Evolutionary conservation across 306 rosid genomes (phyloP).

Genomic region (Amphicarpaea edgeworthii): DNA sequence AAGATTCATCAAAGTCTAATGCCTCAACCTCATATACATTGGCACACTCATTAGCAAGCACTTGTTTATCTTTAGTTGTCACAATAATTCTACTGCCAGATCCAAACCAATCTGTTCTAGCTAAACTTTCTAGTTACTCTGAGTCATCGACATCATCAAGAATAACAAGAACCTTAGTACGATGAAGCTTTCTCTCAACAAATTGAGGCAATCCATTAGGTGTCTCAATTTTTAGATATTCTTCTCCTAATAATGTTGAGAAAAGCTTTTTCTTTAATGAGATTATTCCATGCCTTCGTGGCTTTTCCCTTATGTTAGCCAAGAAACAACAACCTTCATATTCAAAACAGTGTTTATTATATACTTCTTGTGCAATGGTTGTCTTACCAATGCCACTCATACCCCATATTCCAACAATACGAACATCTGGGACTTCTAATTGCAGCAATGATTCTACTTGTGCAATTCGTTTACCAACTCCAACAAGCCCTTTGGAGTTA

Average conservation of each 20-base stretch:
- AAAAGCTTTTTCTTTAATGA: conserved; percentile 8
- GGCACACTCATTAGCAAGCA: not conserved
- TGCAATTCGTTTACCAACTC: conserved; percentile 20
- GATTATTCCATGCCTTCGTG: not conserved
- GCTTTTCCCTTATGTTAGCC: conserved; percentile 32
- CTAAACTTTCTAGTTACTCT: not conserved
- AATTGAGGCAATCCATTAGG: not conserved
- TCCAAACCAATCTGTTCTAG: conserved; percentile 2
- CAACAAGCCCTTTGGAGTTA: not conserved
- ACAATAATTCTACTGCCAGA: not conserved
- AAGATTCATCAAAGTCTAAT: not conserved
- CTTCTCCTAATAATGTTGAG: not conserved
- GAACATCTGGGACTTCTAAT: not conserved
- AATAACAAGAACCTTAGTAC: conserved; percentile 29
- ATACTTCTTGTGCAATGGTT: conserved; percentile 2
- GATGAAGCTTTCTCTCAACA: not conserved
- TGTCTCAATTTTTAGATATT: not conserved
- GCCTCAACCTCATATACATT: not conserved
- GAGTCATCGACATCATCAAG: conserved; percentile 35
- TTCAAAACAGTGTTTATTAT: not conserved
- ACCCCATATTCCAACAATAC: conserved; percentile 40
- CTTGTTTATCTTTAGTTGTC: conserved; percentile 27
- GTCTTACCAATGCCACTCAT: conserved; percentile 10
- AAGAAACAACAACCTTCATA: not conserved
- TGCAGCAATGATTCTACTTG: conserved; percentile 27